Percentiles rank a stretch among this genome's conserved stretches.
phyloP scores from a whole-genome alignment of 2,329 filamentous ascomycete species.

The Apiospora kogelbergensis region DNA sequence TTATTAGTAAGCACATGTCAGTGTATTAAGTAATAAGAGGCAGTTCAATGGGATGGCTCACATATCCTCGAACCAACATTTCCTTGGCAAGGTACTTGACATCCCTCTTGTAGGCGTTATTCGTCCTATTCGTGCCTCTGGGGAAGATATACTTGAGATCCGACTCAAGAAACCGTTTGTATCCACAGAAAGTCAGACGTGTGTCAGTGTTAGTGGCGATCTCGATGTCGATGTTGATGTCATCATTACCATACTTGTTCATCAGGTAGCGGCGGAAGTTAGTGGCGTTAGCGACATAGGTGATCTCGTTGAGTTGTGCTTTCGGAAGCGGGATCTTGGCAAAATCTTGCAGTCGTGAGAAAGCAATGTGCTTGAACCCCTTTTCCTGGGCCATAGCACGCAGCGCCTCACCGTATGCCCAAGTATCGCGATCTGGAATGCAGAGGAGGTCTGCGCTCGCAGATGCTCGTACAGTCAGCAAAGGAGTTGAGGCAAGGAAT shows the following conservation, averaged over 20 bases:
- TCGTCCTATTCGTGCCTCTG: constrained; percentile 32
- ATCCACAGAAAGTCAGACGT: constrained; percentile 50
- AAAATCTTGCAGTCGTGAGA: constrained; percentile 47
- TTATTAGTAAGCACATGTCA: constrained; percentile 20
- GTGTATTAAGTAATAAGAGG: neutral
- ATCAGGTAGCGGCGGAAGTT: constrained; percentile 46
- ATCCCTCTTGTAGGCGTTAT: constrained; percentile 43
- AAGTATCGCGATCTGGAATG: constrained; percentile 47
- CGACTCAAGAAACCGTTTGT: constrained; percentile 49
- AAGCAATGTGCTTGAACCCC: constrained; percentile 42
- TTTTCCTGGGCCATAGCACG: constrained; percentile 37
- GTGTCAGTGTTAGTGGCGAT: constrained; percentile 44
- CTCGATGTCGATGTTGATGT: constrained; percentile 41
- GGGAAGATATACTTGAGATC: constrained; percentile 45
- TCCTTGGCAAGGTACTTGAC: constrained; percentile 49
- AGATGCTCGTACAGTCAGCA: neutral
- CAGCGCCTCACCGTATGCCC: constrained; percentile 47
- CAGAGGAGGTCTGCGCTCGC: constrained; percentile 43
- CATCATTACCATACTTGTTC: constrained; percentile 40
- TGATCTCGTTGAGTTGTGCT: constrained; percentile 42
- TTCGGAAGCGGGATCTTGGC: constrained; percentile 36
- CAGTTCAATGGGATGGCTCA: constrained; percentile 25
- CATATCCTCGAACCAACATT: constrained; percentile 51
- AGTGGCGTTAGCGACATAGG: constrained; percentile 46
- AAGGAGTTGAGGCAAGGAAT: neutral